phyloP scores from a whole-genome alignment of 2,329 filamentous ascomycete genomes.

The Aspergillus felis region DNA sequence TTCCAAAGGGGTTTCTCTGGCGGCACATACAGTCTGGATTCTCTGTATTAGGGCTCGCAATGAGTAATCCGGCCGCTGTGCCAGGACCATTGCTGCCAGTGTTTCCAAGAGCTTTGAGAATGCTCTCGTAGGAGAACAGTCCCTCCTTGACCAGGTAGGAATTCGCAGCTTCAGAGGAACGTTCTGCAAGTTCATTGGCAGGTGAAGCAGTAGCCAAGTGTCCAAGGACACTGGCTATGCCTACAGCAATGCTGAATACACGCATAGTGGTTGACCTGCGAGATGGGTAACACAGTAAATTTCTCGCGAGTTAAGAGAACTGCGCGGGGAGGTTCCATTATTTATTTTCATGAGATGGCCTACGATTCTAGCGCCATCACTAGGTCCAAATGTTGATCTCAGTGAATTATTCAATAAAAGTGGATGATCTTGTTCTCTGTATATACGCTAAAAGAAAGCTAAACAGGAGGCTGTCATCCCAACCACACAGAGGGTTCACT shows the following conservation, averaged over 20 bases:
- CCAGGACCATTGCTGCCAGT: constrained; percentile 23
- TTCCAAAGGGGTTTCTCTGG: neutral
- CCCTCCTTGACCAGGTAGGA: neutral
- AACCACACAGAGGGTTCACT: neutral
- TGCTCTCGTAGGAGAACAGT: neutral
- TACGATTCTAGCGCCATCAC: neutral
- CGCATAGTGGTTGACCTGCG: neutral
- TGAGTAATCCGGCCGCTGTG: constrained; percentile 48
- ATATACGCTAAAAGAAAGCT: no score
- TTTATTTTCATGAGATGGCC: neutral
- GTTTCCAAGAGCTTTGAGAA: neutral
- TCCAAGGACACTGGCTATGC: neutral
- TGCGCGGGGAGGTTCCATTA: neutral
- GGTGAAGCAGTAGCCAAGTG: neutral
- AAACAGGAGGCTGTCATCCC: neutral
- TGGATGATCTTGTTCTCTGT: neutral
- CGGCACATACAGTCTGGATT: constrained; percentile 50
- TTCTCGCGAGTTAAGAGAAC: neutral
- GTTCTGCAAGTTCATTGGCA: neutral
- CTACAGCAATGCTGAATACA: neutral
- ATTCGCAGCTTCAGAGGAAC: neutral
- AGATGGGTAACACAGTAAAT: neutral
- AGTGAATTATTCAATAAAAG: neutral
- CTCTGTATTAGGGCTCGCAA: constrained; percentile 51
- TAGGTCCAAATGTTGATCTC: no score